A percentile compares a stretch with the other conserved stretches of the same genome.
phyloP scores from a whole-genome alignment of 345 rosid species.

The Erucastrum elatum region DNA sequence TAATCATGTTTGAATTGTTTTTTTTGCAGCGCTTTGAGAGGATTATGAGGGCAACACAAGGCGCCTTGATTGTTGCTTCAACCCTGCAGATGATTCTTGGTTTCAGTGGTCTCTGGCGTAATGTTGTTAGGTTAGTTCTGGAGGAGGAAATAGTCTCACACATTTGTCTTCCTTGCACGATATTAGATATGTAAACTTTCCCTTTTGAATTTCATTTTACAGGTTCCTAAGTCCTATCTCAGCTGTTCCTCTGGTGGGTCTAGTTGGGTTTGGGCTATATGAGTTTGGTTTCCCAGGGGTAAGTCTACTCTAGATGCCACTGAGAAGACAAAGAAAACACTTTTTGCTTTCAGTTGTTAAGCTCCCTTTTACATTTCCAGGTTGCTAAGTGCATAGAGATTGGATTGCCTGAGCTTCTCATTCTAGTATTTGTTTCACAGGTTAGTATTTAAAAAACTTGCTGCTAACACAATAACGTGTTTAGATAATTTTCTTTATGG shows the following conservation, averaged over 20 bases:
- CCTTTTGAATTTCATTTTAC: conserved; percentile 46
- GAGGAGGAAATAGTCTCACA: neutral
- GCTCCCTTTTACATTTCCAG: conserved; percentile 42
- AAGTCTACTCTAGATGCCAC: conserved; percentile 39
- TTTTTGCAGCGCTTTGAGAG: conserved; percentile 67
- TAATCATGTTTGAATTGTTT: neutral
- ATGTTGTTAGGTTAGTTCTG: conserved; percentile 68
- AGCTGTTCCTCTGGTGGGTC: conserved; percentile 82
- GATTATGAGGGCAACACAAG: conserved; percentile 95
- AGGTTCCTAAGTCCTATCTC: conserved; percentile 96
- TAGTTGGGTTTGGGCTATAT: conserved; percentile 91
- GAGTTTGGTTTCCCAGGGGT: conserved; percentile 98
- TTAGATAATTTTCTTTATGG: neutral
- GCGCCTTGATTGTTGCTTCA: conserved; percentile 93
- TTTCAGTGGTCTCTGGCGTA: conserved; percentile 99
- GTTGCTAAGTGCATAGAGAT: conserved; percentile 98
- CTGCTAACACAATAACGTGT: neutral
- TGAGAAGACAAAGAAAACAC: too few species aligned
- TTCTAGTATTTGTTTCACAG: conserved; percentile 86
- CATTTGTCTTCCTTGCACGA: neutral
- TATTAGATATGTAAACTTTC: neutral
- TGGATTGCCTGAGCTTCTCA: conserved; percentile 87
- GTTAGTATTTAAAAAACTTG: conserved; percentile 39
- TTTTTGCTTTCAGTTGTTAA: too few species aligned
- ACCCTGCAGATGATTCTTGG: conserved; percentile 98